Evolutionary conservation across 139 green algal species (phyloP).

Genomic region (Picochlorum costavermella): DNA sequence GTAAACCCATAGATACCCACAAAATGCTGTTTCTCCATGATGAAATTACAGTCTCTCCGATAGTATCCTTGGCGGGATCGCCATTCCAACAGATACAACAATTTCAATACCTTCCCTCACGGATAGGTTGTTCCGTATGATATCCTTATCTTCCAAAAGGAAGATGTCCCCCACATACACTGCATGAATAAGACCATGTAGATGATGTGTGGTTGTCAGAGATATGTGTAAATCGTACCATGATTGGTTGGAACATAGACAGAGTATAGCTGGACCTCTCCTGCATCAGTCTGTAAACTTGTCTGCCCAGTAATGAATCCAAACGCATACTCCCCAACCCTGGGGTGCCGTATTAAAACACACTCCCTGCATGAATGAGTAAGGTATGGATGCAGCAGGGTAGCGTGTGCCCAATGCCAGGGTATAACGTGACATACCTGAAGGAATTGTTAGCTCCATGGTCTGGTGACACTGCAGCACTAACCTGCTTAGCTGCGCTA

Average conservation of each 20-base stretch:
- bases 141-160: conserved; percentile 69
- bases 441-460: conserved; percentile 64
- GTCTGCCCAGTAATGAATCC: conserved; percentile 87
- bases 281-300: conserved; percentile 41
- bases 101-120: conserved; percentile 80
- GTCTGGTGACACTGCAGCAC: conserved; percentile 65
- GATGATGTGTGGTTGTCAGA: neutral
- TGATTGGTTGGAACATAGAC: conserved; percentile 94
- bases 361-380: conserved; percentile 53
- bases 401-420: neutral
- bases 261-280: conserved; percentile 43
- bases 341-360: conserved; percentile 79
- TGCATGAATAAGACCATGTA: neutral
- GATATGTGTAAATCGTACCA: conserved; percentile 36
- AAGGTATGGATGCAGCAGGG: conserved; percentile 43
- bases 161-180: conserved; percentile 84
- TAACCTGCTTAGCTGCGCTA: conserved; percentile 87
- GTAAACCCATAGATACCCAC: neutral
- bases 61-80: conserved; percentile 29
- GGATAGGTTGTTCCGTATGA: conserved; percentile 79
- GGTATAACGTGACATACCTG: conserved; percentile 1
- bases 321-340: conserved; percentile 80
- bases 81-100: conserved; percentile 64
- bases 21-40: no score
- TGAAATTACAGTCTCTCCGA: neutral